Percentiles rank a stretch among this genome's conserved stretches.
Evolutionary conservation across 768 basidiomycete species (phyloP).

Genomic region (Hysterangium stoloniferum): DNA sequence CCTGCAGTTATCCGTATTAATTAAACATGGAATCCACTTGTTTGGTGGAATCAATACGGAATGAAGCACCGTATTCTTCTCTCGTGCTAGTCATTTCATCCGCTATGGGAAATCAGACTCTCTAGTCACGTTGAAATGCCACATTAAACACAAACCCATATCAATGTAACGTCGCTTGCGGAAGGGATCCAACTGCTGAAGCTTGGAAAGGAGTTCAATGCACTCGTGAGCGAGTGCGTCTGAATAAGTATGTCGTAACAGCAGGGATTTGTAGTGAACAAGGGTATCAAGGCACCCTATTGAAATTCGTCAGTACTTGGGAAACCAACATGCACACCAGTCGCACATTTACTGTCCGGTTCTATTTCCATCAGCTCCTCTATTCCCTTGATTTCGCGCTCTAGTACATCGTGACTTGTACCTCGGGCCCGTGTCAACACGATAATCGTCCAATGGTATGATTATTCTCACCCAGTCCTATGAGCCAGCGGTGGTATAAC

Average conservation of each 20-base stretch:
- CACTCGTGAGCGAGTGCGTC: constrained; percentile 35
- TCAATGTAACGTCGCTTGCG: constrained; percentile 64
- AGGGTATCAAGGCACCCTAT: constrained; percentile 94
- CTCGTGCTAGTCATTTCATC: neutral
- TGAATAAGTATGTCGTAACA: constrained; percentile 38
- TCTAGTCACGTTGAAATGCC: neutral
- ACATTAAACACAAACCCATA: constrained; percentile 22
- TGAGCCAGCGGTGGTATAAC: constrained; percentile 98
- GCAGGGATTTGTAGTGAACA: constrained; percentile 68
- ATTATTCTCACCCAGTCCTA: constrained; percentile 56
- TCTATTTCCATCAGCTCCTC: constrained; percentile 82
- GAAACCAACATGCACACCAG: too few species aligned
- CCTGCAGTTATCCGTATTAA: too few species aligned
- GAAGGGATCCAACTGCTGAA: constrained; percentile 57
- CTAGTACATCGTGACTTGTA: constrained; percentile 46
- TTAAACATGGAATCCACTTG: too few species aligned
- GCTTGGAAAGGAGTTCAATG: constrained; percentile 41
- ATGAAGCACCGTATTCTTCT: too few species aligned
- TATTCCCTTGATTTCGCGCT: constrained; percentile 74
- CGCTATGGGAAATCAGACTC: neutral
- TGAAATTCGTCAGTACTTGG: neutral
- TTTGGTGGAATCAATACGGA: too few species aligned
- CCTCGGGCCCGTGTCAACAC: constrained; percentile 33
- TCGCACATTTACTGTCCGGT: constrained; percentile 86
- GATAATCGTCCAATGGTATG: constrained; percentile 13